Evolutionary conservation across 176 grass and related monocot species (phyloP), one percentile per base, ranked within the genome.

Genomic region (Rhipidocladum racemiflorum): DNA sequence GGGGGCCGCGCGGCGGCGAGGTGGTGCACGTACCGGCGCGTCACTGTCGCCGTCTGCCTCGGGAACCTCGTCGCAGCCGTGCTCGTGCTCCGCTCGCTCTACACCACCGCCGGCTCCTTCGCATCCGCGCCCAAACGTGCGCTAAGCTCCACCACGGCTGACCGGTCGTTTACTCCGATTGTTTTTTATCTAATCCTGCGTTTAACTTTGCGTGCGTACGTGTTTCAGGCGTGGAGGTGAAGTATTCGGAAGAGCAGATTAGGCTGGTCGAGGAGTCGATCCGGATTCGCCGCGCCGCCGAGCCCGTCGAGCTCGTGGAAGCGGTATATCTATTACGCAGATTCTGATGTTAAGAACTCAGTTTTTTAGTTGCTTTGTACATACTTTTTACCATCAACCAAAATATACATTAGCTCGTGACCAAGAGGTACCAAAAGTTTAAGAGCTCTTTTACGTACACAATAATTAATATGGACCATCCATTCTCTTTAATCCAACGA

Each of bases 201-300:
- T 25, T 73, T 68, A 15, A 25, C 2, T 76, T 68, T 9, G 51
- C 4, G 48, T 60, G 11, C 16, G 43, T 56, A 80, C 55, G 39
- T 73, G 51, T 57, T 68, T 49, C 25, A 81, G 78, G 61, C 9
- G 70, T 29, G 38, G 77, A 43, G 20, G 30, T 59, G 70, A 59
- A 36, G 77, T 87, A 91, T 79, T 63, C 85, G 60, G 80, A 80
- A 49, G 81, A 91, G 68, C 94, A 93, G 84, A 74, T 71, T 82
- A 75, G 74, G 78, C 82, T 61, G 71, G 71, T 91, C n/a, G 87
- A 97, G 79, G 94, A 97, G 65, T 91, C 94, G 20, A 93, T 91
- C 74, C 91, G 69, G 81, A 87, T 88, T 87, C 89, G 91, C 23
- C 83, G 88, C 74, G 89, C 43, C 0, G 76, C 87, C 20, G 88